phyloP scores from a whole-genome alignment of 2,329 filamentous ascomycete species.

The Chalaropsis ovoidea region DNA sequence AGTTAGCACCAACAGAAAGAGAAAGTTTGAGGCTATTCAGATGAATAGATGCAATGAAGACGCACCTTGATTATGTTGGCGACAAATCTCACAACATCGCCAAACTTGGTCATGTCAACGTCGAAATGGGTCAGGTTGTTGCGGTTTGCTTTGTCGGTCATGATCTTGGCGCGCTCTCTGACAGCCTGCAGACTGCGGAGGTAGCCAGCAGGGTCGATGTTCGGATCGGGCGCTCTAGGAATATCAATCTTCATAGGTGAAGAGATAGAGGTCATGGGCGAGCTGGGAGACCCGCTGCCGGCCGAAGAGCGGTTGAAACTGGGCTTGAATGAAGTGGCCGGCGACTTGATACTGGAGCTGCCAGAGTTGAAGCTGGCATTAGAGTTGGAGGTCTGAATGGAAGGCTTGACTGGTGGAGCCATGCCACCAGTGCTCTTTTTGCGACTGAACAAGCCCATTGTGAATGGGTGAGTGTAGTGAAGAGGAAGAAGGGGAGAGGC shows the following conservation, averaged over 20 bases:
- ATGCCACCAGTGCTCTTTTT: constrained; percentile 21
- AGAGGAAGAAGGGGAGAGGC: background rate
- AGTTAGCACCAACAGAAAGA: background rate
- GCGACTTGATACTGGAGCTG: constrained; percentile 40
- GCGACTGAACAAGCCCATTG: constrained; percentile 30
- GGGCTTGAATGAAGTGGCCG: constrained; percentile 32
- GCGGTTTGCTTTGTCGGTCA: constrained; percentile 65
- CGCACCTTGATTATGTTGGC: constrained; percentile 88
- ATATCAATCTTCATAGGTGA: constrained; percentile 63
- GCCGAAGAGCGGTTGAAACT: constrained; percentile 43
- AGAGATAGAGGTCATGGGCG: constrained; percentile 45
- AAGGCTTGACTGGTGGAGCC: constrained; percentile 29
- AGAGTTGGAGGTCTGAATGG: constrained; percentile 39
- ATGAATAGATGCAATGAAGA: constrained; percentile 4
- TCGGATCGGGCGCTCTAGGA: constrained; percentile 75
- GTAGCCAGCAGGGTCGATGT: constrained; percentile 79
- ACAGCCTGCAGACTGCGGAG: constrained; percentile 83
- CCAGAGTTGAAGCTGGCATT: constrained; percentile 45
- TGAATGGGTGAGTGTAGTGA: constrained; percentile 26
- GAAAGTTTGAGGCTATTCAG: background rate
- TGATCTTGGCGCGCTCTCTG: constrained; percentile 62
- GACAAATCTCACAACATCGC: constrained; percentile 74
- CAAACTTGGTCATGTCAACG: constrained; percentile 76
- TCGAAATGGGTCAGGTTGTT: constrained; percentile 78
- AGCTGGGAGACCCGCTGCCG: constrained; percentile 39